Evolutionary conservation across 116 monocot species (phyloP), one percentile per base, ranked within the genome.

Genomic region (Papilionanthe hybrid): DNA sequence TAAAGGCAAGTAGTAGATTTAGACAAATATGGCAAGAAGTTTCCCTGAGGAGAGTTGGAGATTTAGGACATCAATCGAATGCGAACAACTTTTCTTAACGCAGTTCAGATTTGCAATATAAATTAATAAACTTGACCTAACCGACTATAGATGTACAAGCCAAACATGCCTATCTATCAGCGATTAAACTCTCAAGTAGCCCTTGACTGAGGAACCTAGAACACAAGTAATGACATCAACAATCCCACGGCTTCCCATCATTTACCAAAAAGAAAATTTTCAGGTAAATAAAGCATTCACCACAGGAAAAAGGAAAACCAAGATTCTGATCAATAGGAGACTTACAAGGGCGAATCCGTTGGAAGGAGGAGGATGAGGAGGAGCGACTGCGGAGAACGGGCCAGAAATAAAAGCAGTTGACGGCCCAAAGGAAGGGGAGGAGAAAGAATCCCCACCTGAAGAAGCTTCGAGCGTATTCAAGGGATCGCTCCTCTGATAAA

Each of bases 371-470:
- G 13, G 53, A 49, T 2, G n/a, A 49, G 13, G 37, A 4, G 58
- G 89, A 78, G 9, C 82, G 19, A 68, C 56, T 37, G 66, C 84
- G 78, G 49, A 96, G 86, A 65, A 92, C 89, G 79, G 96, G 96
- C 96, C 96, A 96, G 86, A 97, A 97, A 79, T 97, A 97, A 85
- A 88, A 79, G 87, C 89, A 89, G 80, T 94, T 97, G 85, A 97
- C 83, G 28, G 87, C 97, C 97, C 97, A 97, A 5, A 97, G 89
- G 56, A 87, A 88, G 29, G 97, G 97, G n/a, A 94, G 87, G 72
- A 89, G 82, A 42, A 82, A 87, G 80, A 94, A 91, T 0, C 97
- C 94, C 89, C 91, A 92, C 5, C 77, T 53, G 82, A 86, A 94
- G 88, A 89, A 94, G 55, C 84, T 82, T 11, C 89, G 92, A 6